Evolutionary conservation across 2,329 filamentous ascomycete genomes (phyloP), one percentile per base, ranked within the genome.

Genomic region (Aspergillus piperis): DNA sequence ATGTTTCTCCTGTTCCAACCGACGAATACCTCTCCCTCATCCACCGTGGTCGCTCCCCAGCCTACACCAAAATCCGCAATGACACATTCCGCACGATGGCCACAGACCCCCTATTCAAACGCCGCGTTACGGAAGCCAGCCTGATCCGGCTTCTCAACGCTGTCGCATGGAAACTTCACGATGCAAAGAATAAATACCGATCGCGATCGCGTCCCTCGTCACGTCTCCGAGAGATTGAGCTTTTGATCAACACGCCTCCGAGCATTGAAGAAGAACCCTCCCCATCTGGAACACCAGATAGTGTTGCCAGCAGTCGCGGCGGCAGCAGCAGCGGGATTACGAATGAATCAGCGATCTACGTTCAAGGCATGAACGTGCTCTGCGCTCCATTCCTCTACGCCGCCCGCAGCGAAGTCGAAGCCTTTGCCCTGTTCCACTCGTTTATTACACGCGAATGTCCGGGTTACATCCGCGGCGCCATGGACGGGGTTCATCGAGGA

Each of bases 311-410:
- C n/a, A 65, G 61, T 59, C 60, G 62, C 23, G 59, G 44, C 41
- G 62, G 59, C 17, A 61, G 61, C 17, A 61, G 61, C 30, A 39
- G 51, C 57, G 59, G 61, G 19, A 63, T 65, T 36, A 84, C 88
- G 66, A 78, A 80, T 32, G 89, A 91, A 68, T 85, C 91, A 10
- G 91, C 92, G 32, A 93, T 91, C 42, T 99, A 99, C 70, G 94
- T 99, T 2, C 95, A 99, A 77, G 95, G 95, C 66, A 98, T 99
- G 94, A 99, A 99, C 73, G 95, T 99, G 42, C 85, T 99, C 15
- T 94, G 93, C 8, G 95, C 95, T 0, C 95, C 95, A 0, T 97
- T 99, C 72, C 83, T 99, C 49, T 99, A 99, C 75, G 92, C 92
- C 5, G 93, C 95, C 1, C 88, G 92, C 60, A 96, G 92, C 74